Evolutionary conservation across 805 yeast genomes (phyloP), one percentile per base, ranked within the genome.

Genomic region (Candida orba): DNA sequence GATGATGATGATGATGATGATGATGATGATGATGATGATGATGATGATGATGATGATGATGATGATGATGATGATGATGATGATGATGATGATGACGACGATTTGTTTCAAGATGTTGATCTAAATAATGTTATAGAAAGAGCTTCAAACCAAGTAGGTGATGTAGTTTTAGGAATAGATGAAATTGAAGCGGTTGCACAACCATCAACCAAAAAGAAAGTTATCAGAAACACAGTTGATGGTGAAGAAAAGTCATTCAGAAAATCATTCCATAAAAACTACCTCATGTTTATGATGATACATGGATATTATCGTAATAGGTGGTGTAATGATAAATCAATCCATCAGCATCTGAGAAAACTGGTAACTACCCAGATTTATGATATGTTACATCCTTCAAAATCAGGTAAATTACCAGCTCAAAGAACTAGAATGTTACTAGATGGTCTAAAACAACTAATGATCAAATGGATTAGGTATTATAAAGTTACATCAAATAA

Each of bases 381-480:
- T 31, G 64, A 64, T 5, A 73, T 81, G 43, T 58, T 83, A 24
- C 71, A 66, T 42, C 80, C 82, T 0, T 62, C 67, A 18, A 59
- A 51, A n/a, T 67, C 68, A 17, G 49, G 58, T 9, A 60, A 63
- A 24, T 37, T 64, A 42, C 62, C 72, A 17, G 58, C 72, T 4
- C 54, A 68, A 36, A 63, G 71, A 34, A 76, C 95, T 0, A 67
- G 95, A 43, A 72, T 78, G 51, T 71, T 93, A 29, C 66, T 90
- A 2, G 96, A 88, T 58, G 86, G 91, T 0, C 54, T 93, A n/a
- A 71, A 81, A 36, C 79, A 76, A 48, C 60, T 84, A 2, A 75
- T 84, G 79, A 68, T 65, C 14, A 64, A 69, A 31, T 93, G 95
- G 85, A 58, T 68, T 20, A 62, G 63, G 12, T 67, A 67, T 47